These are phyloP conservation scores for Phytophthora megakarya DNA, from an alignment of 352 stramenopile species.

Conservation along the genomic window DNA sequence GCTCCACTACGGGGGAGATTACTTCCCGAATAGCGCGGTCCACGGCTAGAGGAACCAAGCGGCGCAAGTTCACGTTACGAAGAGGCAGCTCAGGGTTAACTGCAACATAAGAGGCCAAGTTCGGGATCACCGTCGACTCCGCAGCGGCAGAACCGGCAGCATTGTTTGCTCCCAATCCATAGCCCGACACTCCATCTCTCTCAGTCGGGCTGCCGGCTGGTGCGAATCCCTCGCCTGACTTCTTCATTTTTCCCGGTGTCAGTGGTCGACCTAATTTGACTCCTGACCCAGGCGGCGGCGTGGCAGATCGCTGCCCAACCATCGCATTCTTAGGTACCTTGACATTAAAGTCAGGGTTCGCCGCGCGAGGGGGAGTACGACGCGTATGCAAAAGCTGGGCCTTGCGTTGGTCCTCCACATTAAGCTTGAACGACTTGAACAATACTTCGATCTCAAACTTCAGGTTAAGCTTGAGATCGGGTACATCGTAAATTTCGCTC, in stretches of 20 bases:
- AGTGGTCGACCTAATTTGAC: slow-evolving; percentile 56
- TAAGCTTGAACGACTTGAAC: slow-evolving; percentile 98
- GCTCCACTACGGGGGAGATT: slow-evolving; percentile 98
- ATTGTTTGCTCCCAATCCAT: slow-evolving; percentile 37
- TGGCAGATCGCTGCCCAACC: slow-evolving; percentile 51
- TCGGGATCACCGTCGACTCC: slow-evolving; percentile 97
- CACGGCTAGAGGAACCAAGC: slow-evolving; percentile 96
- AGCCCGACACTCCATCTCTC: slow-evolving; percentile 37
- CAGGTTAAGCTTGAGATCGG: slow-evolving; percentile 99
- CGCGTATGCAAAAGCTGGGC: slow-evolving; percentile 91
- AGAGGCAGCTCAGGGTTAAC: slow-evolving; percentile 96
- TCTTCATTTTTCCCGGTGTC: slow-evolving; percentile 69
- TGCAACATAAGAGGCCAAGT: slow-evolving; percentile 97
- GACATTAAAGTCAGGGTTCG: slow-evolving; percentile 99
- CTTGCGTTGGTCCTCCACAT: slow-evolving; percentile 96
- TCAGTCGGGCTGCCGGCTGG: slow-evolving; percentile 61
- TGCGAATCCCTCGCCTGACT: slow-evolving; percentile 50
- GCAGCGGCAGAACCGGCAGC: slow-evolving; percentile 40
- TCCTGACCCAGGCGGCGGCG: slow-evolving; percentile 56
- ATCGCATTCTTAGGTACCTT: slow-evolving; percentile 80
- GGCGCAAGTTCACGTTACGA: slow-evolving; percentile 94
- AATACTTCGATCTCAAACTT: slow-evolving; percentile 99
- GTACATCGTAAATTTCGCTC: slow-evolving; percentile 97
- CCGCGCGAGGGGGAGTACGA: slow-evolving; percentile 90
- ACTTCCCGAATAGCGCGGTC: slow-evolving; percentile 99